Percentiles rank a stretch among this genome's conserved stretches.
phyloP scores from a whole-genome alignment of 306 rosid species.

The Prunus armeniaca region DNA sequence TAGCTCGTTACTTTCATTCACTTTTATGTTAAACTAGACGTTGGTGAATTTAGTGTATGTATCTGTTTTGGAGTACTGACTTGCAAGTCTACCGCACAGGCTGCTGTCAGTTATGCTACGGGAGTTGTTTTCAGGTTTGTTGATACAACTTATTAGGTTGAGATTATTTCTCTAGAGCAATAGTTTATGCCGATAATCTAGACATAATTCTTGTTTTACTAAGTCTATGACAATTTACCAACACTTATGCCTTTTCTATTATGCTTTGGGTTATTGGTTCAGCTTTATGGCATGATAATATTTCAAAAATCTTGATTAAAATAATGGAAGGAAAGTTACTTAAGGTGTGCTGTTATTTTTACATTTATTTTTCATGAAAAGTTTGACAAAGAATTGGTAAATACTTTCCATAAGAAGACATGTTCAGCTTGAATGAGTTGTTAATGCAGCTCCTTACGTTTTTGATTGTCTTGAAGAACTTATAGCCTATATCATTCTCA shows the following conservation, averaged over 20 bases:
- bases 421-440: background rate
- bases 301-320: background rate
- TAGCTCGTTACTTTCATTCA: background rate
- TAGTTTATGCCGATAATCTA: background rate
- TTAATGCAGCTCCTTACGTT: constrained; percentile 6
- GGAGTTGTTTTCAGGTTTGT: constrained; percentile 82
- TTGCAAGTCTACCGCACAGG: constrained; percentile 43
- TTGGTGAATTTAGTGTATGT: background rate
- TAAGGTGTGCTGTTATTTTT: background rate
- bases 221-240: background rate
- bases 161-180: background rate
- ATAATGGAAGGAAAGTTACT: background rate
- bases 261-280: background rate
- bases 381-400: background rate
- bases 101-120: constrained; percentile 71
- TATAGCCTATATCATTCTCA: constrained; percentile 26
- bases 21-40: background rate
- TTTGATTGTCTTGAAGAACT: constrained; percentile 7
- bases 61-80: constrained; percentile 1
- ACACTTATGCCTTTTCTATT: background rate
- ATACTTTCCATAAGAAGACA: background rate
- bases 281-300: background rate
- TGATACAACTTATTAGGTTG: constrained; percentile 21
- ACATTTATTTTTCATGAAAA: background rate
- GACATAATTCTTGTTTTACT: background rate